Evolutionary conservation across 352 stramenopile genomes (phyloP).

Genomic region (Halophytophthora polymorphica): DNA sequence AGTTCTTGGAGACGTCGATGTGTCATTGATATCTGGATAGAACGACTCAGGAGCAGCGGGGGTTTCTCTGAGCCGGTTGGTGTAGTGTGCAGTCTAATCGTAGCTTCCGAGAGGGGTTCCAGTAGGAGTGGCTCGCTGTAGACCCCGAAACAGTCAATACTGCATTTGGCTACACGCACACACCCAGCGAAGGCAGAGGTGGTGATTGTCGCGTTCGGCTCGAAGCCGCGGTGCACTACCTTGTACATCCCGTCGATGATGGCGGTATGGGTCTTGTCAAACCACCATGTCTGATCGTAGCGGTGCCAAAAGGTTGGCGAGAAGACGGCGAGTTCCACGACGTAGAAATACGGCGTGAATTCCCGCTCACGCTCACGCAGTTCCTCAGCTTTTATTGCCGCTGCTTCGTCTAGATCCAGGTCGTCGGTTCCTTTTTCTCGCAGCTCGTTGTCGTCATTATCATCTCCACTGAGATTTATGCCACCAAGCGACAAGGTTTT

Average conservation of each 20-base stretch:
- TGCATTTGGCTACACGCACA: conserved; percentile 56
- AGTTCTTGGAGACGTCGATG: conserved; percentile 16
- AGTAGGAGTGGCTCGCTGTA: conserved; percentile 60
- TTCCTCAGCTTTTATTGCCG: conserved; percentile 1
- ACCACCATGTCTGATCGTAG: conserved; percentile 81
- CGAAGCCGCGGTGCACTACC: conserved; percentile 43
- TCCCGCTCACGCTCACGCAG: not conserved
- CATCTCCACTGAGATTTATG: no score
- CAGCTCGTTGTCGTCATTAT: no score
- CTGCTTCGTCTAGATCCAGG: not conserved
- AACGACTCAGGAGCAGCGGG: conserved; percentile 2
- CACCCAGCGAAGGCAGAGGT: conserved; percentile 57
- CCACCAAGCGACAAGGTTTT: no score
- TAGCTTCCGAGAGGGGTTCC: conserved; percentile 19
- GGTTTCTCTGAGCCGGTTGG: not conserved
- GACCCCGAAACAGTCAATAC: conserved; percentile 37
- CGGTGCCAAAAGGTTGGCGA: conserved; percentile 67
- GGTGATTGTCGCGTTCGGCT: conserved; percentile 33
- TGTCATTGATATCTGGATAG: conserved; percentile 11
- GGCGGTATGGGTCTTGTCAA: conserved; percentile 66
- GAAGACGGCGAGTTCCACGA: conserved; percentile 65
- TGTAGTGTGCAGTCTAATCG: not conserved
- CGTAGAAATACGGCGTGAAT: conserved; percentile 49
- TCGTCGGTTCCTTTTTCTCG: not conserved
- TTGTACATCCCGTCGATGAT: conserved; percentile 67